Evolutionary conservation across 345 rosid genomes (phyloP).

Genomic region (Ricinus communis): DNA sequence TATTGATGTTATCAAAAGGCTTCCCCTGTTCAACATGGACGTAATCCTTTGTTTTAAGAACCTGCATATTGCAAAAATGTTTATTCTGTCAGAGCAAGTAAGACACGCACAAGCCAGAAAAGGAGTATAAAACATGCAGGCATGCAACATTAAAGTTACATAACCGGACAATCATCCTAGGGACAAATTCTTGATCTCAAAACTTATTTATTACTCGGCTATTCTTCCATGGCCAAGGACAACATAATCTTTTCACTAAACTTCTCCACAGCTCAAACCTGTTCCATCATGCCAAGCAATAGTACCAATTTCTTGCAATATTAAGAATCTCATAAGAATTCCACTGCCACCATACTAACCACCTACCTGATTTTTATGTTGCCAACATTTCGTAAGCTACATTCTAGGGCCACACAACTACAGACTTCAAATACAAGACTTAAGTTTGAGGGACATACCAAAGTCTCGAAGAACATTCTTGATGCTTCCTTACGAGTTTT

Average conservation of each 20-base stretch:
- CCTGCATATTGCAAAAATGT: constrained; percentile 40
- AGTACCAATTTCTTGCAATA: too few species aligned
- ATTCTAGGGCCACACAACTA: neutral
- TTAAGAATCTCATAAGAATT: too few species aligned
- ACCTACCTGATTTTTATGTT: neutral
- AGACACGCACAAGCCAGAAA: neutral
- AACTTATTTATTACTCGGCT: neutral
- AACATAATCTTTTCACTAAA: too few species aligned
- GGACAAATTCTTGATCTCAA: neutral
- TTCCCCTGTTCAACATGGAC: constrained; percentile 82
- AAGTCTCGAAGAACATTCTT: constrained; percentile 94
- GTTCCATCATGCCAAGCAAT: too few species aligned
- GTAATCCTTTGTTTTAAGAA: constrained; percentile 88
- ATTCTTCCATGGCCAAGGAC: neutral
- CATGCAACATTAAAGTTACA: neutral
- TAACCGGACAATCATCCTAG: neutral
- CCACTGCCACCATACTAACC: neutral
- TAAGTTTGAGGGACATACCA: constrained; percentile 53
- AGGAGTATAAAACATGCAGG: neutral
- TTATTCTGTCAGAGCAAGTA: neutral
- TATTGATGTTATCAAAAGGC: constrained; percentile 59
- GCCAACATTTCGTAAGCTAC: neutral
- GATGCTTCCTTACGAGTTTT: constrained; percentile 99
- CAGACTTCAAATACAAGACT: neutral
- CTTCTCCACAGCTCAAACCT: neutral